Evolutionary conservation across 495 filamentous ascomycete species (phyloP), one percentile per base, ranked within the genome.

Genomic region (Bathelium albidoporum): DNA sequence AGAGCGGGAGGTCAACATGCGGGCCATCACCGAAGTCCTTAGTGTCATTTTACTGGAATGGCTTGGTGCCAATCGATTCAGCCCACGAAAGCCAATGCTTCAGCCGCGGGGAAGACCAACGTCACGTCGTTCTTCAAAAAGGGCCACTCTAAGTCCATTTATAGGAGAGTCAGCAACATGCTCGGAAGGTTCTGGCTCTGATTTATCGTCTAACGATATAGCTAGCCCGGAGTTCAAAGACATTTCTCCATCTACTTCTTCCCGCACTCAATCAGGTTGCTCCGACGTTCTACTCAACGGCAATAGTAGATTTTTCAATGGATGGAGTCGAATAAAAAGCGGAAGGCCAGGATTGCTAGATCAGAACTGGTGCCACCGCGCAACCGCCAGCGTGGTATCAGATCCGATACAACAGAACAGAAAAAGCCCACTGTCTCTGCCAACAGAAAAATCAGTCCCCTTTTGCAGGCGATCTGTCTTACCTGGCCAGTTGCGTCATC

Each of bases 311-410:
- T 52, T 78, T 14, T 90, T 92, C 63, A 73, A 76, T 60, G 71
- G 70, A 2, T 94, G 89, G 87, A 83, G 84, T 32, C 82, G 83
- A 59, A 78, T 90, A 26, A 95, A 93, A 72, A 79, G 78, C 28
- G 82, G 82, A 2, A 81, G 75, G 26, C 44, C 58, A n/a, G 39
- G 36, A 4, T 74, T 73, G 36, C 67, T 67, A 34, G 66, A 71
- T n/a, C 63, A 64, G 4, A 4, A 66, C 1, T 66, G 65, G 63
- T 16, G 24, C 49, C 49, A 24, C 29, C 24, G 49, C 49, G 2
- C 20, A 26, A 29, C 49, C 16, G 49, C 5, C 20, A 29, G 24
- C 10, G 29, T 24, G 3, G 5, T 10, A 2, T 24, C 20, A 29
- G 2, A 26, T 29, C 24, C 24, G 20, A 29, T 0, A 24, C 2